Percentiles rank a stretch among this genome's conserved stretches.
These are phyloP conservation scores for Cutaneotrichosporon mucoides DNA, from an alignment of 1,284 basidiomycete genomes.

Conservation along the genomic window DNA sequence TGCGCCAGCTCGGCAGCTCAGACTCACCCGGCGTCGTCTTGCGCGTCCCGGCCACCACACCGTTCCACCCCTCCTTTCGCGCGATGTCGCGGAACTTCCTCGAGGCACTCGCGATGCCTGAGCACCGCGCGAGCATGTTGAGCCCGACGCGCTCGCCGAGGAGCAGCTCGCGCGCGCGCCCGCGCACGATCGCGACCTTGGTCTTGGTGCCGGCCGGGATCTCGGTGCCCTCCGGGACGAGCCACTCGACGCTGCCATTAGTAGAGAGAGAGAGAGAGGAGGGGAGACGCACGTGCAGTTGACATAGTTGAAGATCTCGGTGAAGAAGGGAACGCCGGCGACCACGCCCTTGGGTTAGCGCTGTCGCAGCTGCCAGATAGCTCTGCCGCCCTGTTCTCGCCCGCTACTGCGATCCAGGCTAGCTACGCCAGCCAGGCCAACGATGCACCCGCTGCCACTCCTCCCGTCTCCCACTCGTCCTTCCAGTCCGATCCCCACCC, in stretches of 20 bases:
- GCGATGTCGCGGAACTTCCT: slow-evolving; percentile 75
- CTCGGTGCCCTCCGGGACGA: slow-evolving; percentile 77
- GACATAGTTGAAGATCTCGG: slow-evolving; percentile 85
- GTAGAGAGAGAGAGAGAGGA: no score
- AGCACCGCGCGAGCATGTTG: slow-evolving; percentile 91
- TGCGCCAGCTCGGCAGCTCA: no score
- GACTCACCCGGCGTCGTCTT: slow-evolving; percentile 89
- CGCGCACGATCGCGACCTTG: slow-evolving; percentile 87
- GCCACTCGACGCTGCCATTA: slow-evolving; percentile 80
- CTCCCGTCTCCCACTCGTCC: no score
- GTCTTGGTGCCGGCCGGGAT: slow-evolving; percentile 61
- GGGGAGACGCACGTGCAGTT: slow-evolving; percentile 71
- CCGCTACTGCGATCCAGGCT: no score
- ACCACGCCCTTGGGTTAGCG: slow-evolving; percentile 63
- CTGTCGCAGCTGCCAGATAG: no score
- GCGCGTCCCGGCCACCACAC: slow-evolving; percentile 88
- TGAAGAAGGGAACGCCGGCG: slow-evolving; percentile 93
- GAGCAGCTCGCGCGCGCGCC: slow-evolving; percentile 82
- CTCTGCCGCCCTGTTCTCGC: no score
- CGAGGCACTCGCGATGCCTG: slow-evolving; percentile 91
- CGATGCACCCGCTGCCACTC: no score
- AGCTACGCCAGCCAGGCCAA: no score
- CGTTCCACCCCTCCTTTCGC: slow-evolving; percentile 70
- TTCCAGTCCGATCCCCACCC: no score
- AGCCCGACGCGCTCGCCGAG: slow-evolving; percentile 91